Conservation (phyloP, 345 rosid genomes). For the Cardiospermum halicacabum region DNA sequence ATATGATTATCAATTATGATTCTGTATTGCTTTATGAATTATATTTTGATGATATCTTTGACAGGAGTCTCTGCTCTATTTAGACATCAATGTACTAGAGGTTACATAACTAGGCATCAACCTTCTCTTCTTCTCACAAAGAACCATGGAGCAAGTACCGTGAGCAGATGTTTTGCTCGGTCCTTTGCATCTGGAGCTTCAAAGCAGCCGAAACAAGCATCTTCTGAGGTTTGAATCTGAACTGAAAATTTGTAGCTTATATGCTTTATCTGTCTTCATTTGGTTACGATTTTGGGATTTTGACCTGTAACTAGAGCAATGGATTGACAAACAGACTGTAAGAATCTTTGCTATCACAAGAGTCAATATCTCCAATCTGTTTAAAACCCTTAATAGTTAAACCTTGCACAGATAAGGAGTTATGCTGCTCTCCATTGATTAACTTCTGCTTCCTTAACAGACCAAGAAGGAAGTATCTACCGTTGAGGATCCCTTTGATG, state of each 20-base stretch:
- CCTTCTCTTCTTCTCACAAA: conserved; percentile 23
- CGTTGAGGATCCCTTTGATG: conserved; percentile 93
- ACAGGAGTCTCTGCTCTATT: conserved; percentile 36
- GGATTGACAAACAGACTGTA: neutral
- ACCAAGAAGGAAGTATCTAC: conserved; percentile 75
- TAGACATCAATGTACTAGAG: conserved; percentile 21
- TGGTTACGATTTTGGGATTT: neutral
- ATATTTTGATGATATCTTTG: conserved; percentile 15
- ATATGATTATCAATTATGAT: neutral
- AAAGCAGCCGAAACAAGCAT: conserved; percentile 32
- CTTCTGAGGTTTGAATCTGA: conserved; percentile 52
- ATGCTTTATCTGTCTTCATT: neutral
- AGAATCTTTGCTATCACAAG: neutral
- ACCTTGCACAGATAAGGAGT: neutral
- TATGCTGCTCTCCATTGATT: conserved; percentile 5
- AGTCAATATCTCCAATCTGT: neutral
- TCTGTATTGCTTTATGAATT: conserved; percentile 15
- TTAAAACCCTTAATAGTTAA: neutral
- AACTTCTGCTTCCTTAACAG: conserved; percentile 32
- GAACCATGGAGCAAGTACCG: conserved; percentile 18
- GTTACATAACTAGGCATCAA: conserved; percentile 16
- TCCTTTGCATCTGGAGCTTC: conserved; percentile 69
- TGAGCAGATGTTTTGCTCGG: conserved; percentile 37
- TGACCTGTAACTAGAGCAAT: neutral
- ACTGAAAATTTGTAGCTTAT: neutral